Percentiles rank a stretch among this genome's conserved stretches.
Evolutionary conservation across 2,329 filamentous ascomycete genomes (phyloP).

Genomic region (Diaporthe capsici): DNA sequence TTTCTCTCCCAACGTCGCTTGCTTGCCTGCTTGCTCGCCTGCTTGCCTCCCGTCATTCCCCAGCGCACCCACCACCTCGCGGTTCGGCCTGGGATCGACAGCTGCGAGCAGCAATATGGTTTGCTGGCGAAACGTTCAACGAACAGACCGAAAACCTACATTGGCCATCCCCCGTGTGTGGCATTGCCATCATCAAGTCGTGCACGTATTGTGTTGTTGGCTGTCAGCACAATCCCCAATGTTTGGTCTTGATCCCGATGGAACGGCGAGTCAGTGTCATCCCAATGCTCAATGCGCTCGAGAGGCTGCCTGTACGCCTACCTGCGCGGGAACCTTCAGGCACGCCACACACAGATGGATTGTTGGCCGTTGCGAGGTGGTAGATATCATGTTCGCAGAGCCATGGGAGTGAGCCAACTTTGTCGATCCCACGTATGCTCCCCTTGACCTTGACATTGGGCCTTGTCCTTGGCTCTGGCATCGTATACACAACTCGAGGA

Average conservation of each 20-base stretch:
- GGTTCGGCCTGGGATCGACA: conserved; percentile 17
- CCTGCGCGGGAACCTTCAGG: not conserved
- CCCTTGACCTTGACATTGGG: not conserved
- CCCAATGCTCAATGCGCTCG: conserved; percentile 8
- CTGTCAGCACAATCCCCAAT: not conserved
- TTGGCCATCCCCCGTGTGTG: not conserved
- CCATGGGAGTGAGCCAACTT: not conserved
- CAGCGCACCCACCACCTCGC: conserved; percentile 21
- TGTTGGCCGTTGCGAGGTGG: not conserved
- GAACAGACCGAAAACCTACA: conserved; percentile 19
- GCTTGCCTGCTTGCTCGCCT: not conserved
- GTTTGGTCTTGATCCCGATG: not conserved
- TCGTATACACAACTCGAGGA: not conserved
- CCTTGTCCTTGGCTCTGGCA: not conserved
- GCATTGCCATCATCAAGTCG: not conserved
- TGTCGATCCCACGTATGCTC: conserved; percentile 18
- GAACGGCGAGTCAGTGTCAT: conserved; percentile 14
- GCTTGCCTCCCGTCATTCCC: conserved; percentile 8
- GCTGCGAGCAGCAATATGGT: conserved; percentile 1
- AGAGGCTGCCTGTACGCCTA: conserved; percentile 11
- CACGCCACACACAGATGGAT: not conserved
- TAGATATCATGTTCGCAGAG: not conserved
- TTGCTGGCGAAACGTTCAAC: conserved; percentile 28
- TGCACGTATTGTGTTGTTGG: conserved; percentile 5
- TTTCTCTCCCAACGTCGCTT: not conserved